A percentile compares a stretch with the other conserved stretches of the same genome.
These are phyloP conservation scores for Eucalyptus cloeziana DNA, from an alignment of 345 rosid genomes.

Conservation along the genomic window DNA sequence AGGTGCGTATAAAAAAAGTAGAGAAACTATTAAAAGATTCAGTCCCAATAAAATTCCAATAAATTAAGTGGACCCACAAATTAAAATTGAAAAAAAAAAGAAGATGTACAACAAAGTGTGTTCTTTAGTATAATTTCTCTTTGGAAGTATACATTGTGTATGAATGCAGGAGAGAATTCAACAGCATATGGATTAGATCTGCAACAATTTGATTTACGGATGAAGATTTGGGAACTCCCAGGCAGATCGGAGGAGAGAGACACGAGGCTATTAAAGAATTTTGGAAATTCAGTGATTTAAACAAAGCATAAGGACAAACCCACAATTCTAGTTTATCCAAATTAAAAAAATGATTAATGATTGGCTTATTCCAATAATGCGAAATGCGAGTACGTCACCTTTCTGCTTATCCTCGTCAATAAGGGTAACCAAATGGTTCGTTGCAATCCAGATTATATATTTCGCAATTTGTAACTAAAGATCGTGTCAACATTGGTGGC, in stretches of 20 bases:
- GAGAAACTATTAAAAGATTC: background rate
- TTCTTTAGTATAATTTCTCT: background rate
- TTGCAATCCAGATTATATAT: background rate
- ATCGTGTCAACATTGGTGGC: background rate
- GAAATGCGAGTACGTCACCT: background rate
- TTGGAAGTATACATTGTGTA: background rate
- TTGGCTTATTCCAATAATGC: background rate
- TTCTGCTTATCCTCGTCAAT: background rate
- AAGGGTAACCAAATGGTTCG: background rate
- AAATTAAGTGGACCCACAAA: background rate
- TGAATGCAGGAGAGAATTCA: background rate
- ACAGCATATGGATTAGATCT: background rate
- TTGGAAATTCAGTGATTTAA: too few species aligned
- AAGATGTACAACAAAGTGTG: background rate
- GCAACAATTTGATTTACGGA: background rate
- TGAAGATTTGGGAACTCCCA: background rate
- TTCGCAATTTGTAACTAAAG: background rate
- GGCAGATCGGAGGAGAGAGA: constrained; percentile 3
- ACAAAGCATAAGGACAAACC: background rate
- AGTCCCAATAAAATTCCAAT: background rate
- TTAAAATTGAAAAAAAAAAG: background rate
- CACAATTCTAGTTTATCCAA: background rate
- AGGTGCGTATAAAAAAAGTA: background rate
- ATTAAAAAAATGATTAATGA: background rate
- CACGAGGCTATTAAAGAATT: background rate